These are phyloP conservation scores for Tulasnella sp. DNA, from an alignment of 768 basidiomycete species.

Conservation along the genomic window DNA sequence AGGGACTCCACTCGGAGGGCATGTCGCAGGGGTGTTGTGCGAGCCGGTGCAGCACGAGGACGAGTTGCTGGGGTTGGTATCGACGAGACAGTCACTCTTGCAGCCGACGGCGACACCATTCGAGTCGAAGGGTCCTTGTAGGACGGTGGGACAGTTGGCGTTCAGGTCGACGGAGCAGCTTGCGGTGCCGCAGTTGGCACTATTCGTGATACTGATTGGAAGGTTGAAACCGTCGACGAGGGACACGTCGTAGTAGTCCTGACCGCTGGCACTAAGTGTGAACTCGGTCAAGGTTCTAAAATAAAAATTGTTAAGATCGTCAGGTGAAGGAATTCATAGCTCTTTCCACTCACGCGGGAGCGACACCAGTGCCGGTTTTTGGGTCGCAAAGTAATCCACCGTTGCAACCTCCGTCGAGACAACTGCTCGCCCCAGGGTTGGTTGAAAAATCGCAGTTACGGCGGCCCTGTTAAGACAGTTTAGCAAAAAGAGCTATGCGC, in stretches of 20 bases:
- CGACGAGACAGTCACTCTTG: conserved; percentile 18
- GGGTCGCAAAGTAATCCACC: conserved; percentile 32
- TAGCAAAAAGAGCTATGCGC: not conserved
- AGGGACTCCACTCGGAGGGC: conserved; percentile 19
- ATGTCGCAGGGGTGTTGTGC: conserved; percentile 17
- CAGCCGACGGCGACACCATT: conserved; percentile 15
- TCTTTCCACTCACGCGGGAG: conserved; percentile 21
- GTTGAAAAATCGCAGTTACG: conserved; percentile 17
- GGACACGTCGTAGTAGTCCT: conserved; percentile 17
- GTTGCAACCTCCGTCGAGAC: conserved; percentile 17
- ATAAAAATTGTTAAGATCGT: too few relatives aligned
- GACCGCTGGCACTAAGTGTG: not conserved
- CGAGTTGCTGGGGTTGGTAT: conserved; percentile 15
- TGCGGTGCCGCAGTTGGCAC: conserved; percentile 2
- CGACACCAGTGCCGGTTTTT: conserved; percentile 29
- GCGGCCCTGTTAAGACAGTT: conserved; percentile 3
- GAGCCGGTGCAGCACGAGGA: conserved; percentile 13
- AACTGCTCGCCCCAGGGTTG: conserved; percentile 18
- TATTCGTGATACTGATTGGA: conserved; percentile 17
- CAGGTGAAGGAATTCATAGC: too few relatives aligned
- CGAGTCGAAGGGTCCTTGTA: conserved; percentile 12
- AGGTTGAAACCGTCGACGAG: conserved; percentile 20
- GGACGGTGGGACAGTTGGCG: conserved; percentile 7
- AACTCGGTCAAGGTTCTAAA: conserved; percentile 2
- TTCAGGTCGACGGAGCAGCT: conserved; percentile 17